phyloP scores from a whole-genome alignment of 441 rosid genomes.

The Syzygium malaccense region DNA sequence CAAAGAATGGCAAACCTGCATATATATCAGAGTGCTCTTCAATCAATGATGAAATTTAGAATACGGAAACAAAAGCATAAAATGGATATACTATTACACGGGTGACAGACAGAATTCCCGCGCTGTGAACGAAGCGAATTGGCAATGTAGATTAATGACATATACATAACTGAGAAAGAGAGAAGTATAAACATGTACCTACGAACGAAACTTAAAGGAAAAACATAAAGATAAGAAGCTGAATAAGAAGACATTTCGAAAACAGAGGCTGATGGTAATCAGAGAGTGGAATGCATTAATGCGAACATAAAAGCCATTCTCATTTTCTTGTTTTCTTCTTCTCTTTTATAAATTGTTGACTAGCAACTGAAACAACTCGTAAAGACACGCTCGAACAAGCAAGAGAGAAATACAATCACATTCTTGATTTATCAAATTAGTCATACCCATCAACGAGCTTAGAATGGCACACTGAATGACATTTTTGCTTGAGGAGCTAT shows the following conservation, averaged over 20 bases:
- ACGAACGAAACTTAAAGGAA: neutral
- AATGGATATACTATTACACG: neutral
- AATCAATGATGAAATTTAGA: neutral
- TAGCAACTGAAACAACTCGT: neutral
- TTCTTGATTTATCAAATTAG: neutral
- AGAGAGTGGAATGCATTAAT: neutral
- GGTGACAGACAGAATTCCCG: neutral
- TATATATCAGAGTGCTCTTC: neutral
- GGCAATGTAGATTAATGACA: neutral
- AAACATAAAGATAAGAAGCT: neutral
- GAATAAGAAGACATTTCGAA: neutral
- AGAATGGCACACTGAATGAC: neutral
- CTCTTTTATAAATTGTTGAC: neutral
- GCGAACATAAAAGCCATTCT: too few relatives aligned
- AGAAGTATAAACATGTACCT: neutral
- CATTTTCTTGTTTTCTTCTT: too few relatives aligned
- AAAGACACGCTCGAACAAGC: neutral
- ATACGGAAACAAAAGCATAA: neutral
- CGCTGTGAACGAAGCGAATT: neutral
- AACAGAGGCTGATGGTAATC: neutral
- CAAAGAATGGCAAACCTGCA: neutral
- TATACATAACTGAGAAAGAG: neutral
- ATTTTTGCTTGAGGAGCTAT: neutral
- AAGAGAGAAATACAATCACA: neutral
- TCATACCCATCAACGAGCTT: neutral